Percentiles rank a stretch among this genome's conserved stretches.
phyloP scores from a whole-genome alignment of 441 rosid genomes.

The Syzygium syzygioides region DNA sequence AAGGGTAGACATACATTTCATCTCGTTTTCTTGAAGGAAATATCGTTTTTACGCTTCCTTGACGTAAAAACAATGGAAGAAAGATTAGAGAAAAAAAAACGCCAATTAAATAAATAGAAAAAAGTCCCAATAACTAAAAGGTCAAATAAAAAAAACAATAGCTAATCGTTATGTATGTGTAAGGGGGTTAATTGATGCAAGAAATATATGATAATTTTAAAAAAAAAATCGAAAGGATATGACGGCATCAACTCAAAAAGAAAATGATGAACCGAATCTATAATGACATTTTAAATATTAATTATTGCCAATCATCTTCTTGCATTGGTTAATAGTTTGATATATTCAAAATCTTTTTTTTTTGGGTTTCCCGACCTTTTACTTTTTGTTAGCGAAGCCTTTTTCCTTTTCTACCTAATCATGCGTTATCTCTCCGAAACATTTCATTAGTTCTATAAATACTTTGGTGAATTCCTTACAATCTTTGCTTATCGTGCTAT shows the following conservation, averaged over 20 bases:
- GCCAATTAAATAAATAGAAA: background rate
- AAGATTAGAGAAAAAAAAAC: background rate
- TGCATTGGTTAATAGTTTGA: background rate
- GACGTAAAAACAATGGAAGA: background rate
- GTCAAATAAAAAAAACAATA: background rate
- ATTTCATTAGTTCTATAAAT: background rate
- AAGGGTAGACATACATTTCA: background rate
- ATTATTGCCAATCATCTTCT: background rate
- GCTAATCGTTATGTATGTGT: accelerated
- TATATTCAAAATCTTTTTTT: background rate
- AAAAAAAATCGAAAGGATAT: background rate
- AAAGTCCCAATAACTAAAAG: background rate
- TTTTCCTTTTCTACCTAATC: background rate
- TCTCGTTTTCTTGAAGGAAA: background rate
- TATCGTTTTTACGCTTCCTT: background rate
- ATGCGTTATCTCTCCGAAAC: background rate
- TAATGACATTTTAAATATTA: background rate
- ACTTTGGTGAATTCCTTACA: background rate
- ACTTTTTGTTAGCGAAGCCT: background rate
- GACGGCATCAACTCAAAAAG: background rate
- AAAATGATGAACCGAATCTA: background rate
- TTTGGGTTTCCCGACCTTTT: background rate
- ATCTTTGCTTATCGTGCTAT: background rate
- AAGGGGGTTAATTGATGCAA: background rate
- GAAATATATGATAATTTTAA: background rate